Base-by-base conservation (phyloP, 305 asterid genomes). In the Euphrasia arctica region DNA sequence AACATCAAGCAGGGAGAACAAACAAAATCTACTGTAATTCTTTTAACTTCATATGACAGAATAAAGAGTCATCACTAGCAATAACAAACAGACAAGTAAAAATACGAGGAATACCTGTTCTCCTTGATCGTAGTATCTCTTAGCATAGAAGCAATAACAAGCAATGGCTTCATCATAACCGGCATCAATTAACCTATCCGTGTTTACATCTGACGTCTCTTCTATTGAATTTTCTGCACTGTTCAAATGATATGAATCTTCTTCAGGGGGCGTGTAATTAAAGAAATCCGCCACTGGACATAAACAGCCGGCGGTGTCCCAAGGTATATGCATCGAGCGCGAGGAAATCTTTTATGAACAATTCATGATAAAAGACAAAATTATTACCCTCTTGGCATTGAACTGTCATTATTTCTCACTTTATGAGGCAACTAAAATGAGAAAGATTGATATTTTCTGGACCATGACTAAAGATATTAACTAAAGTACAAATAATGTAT, bases 221-320 rank as follows among this genome's bases (percentile, higher is more conserved):
- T 61, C 68, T n/a, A 43, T 54, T 34, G 74, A 68, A 43, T 25
- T 32, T 25, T 32, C 64, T 42, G 27, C 29, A 48, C 18, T 67
- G 58, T 71, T 72, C 57, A 70, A 59, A 66, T 56, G 69, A 64
- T 49, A 54, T 2, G 64, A 60, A 42, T 78, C 83, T 72, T 87
- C 91, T 65, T 75, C 83, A 32, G 96, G 98, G 22, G 96, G 95
- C 2, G 81, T 82, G 41, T 91, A 91, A 66, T 91, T 91, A 75
- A 88, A 88, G 79, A 86, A 88, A 79, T 91, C 96, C 63, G 96
- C 96, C 54, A 88, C 86, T 28, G 98, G 98, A 70, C 90, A 86
- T 65, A 91, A 80, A 72, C 96, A 86, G 18, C 98, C 98, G 0
- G 95, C 95, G 43, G 74, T 62, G 77, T 91, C 91, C 95, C 91